These are phyloP conservation scores for Prunella vulgaris DNA, from an alignment of 257 asterid species.

Conservation along the genomic window DNA sequence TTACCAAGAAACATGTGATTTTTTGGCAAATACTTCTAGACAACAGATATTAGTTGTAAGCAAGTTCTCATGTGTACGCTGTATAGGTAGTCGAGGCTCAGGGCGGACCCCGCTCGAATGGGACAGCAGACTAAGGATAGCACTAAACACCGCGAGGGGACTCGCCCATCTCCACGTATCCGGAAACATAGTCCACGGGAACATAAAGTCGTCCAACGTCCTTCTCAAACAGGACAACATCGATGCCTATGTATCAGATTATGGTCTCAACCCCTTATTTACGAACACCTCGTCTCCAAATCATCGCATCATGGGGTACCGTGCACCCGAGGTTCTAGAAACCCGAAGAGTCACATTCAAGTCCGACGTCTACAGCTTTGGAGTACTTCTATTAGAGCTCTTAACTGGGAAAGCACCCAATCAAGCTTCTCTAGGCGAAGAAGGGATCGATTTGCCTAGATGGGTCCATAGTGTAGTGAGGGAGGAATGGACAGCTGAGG, in stretches of 20 bases:
- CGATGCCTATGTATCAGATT: slow-evolving; percentile 70
- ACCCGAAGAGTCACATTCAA: slow-evolving; percentile 70
- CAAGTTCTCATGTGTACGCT: slow-evolving; percentile 1
- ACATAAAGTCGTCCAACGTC: slow-evolving; percentile 90
- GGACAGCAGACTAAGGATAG: slow-evolving; percentile 79
- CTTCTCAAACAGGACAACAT: slow-evolving; percentile 67
- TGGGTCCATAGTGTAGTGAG: slow-evolving; percentile 98
- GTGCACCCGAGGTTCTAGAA: slow-evolving; percentile 92
- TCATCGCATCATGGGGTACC: slow-evolving; percentile 82
- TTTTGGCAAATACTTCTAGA: too few relatives aligned
- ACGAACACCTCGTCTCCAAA: slow-evolving; percentile 51
- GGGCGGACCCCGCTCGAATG: slow-evolving; percentile 97
- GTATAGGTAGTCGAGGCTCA: slow-evolving; percentile 88
- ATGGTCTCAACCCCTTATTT: slow-evolving; percentile 77
- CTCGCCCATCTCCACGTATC: slow-evolving; percentile 71
- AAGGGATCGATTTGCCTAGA: slow-evolving; percentile 89
- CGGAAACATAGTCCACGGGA: slow-evolving; percentile 74
- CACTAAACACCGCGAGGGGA: slow-evolving; percentile 75
- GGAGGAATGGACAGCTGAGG: slow-evolving; percentile 99
- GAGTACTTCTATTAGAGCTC: slow-evolving; percentile 74
- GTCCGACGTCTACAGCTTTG: slow-evolving; percentile 88
- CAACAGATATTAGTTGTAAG: not conserved
- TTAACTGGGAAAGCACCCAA: slow-evolving; percentile 92
- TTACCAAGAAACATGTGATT: too few relatives aligned
- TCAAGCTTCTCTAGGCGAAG: slow-evolving; percentile 90